These are phyloP conservation scores for Rhododendron ferrugineum DNA, from an alignment of 148 eudicot species.

Conservation along the genomic window DNA sequence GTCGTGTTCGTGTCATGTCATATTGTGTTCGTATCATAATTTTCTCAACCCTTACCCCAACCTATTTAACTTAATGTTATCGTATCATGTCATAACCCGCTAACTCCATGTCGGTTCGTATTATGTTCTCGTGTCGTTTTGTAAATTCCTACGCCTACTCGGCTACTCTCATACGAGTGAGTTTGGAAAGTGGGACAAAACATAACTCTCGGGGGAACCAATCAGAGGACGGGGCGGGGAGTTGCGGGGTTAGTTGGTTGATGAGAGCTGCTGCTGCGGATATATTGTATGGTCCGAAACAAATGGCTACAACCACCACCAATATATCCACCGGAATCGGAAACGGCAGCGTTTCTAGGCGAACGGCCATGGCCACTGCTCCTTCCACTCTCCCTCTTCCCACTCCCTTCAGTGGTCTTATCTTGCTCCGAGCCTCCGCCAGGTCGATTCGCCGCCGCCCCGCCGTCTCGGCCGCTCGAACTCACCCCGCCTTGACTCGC, in stretches of 20 bases:
- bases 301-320: conserved; percentile 13
- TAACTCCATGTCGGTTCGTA: too few relatives aligned
- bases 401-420: conserved; percentile 4
- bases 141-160: too few relatives aligned
- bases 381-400: conserved; percentile 15
- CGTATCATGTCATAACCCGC: too few relatives aligned
- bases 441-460: conserved; percentile 23
- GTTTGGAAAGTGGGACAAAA: not conserved
- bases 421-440: conserved; percentile 26
- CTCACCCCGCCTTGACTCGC: conserved; percentile 10
- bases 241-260: not conserved
- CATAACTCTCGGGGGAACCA: not conserved
- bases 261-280: not conserved
- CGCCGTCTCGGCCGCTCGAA: not conserved
- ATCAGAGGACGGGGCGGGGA: not conserved
- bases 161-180: not conserved
- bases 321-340: conserved; percentile 28
- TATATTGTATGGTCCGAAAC: conserved; percentile 37
- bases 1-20: too few relatives aligned
- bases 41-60: too few relatives aligned
- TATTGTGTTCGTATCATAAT: too few relatives aligned
- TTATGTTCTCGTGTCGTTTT: too few relatives aligned
- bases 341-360: conserved; percentile 9
- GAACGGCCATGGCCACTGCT: conserved; percentile 11
- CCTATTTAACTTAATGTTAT: too few relatives aligned